Conservation (phyloP, 805 yeast genomes). For the Cyberlindnera xishuangbannaensis region DNA sequence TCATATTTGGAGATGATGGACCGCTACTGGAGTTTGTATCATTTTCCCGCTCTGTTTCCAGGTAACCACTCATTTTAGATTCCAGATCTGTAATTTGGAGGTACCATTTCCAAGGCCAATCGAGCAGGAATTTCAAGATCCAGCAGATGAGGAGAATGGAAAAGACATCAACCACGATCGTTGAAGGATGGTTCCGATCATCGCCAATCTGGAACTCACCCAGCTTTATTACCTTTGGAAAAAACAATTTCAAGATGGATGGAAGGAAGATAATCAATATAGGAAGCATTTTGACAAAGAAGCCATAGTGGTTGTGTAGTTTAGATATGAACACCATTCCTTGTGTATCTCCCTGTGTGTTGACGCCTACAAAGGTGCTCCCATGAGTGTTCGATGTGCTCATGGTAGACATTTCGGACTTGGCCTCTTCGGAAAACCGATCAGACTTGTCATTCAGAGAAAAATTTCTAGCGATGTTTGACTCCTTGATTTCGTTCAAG, state of each 20-base stretch:
- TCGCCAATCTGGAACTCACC: conserved; percentile 13
- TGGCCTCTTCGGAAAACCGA: conserved; percentile 2
- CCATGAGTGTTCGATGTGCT: conserved; percentile 2
- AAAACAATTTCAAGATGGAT: conserved; percentile 14
- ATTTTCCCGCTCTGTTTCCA: background rate
- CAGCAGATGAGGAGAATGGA: conserved; percentile 30
- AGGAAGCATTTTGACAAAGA: conserved; percentile 15
- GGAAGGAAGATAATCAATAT: conserved; percentile 19
- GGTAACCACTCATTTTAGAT: conserved; percentile 5
- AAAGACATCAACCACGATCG: conserved; percentile 28
- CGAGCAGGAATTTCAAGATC: conserved; percentile 29
- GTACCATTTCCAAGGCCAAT: conserved; percentile 41
- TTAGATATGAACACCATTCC: conserved; percentile 8
- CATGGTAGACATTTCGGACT: conserved; percentile 8
- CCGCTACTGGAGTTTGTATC: background rate
- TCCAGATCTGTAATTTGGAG: conserved; percentile 22
- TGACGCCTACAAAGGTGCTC: background rate
- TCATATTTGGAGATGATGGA: background rate
- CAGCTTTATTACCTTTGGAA: conserved; percentile 11
- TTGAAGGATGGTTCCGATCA: conserved; percentile 10
- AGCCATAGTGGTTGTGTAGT: conserved; percentile 10
- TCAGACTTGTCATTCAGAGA: background rate
- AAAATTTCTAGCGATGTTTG: too few species aligned
- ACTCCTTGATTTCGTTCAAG: too few species aligned
- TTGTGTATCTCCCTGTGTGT: background rate